These are phyloP conservation scores for Boletus rubescentipes DNA, from an alignment of 768 basidiomycete genomes.

Conservation along the genomic window DNA sequence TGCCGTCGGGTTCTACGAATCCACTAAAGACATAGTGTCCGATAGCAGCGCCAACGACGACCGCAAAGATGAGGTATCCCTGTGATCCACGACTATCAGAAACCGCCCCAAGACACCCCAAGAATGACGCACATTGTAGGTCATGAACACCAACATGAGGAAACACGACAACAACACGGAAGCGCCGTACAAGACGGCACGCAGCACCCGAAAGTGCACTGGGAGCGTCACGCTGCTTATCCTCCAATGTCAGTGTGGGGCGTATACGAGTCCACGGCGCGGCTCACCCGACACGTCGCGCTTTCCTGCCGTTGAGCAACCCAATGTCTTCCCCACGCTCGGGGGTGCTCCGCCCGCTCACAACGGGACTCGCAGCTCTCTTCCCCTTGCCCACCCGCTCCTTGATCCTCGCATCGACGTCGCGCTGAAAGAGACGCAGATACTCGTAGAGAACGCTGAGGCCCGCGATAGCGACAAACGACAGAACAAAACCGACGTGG, in stretches of 20 bases:
- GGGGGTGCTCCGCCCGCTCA: slow-evolving; percentile 42
- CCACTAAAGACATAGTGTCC: slow-evolving; percentile 80
- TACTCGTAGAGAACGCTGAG: slow-evolving; percentile 82
- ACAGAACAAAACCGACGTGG: slow-evolving; percentile 55
- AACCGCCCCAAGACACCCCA: background rate
- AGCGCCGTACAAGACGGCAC: slow-evolving; percentile 71
- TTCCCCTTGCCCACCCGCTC: slow-evolving; percentile 45
- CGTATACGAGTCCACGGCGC: too few relatives aligned
- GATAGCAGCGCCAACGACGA: slow-evolving; percentile 76
- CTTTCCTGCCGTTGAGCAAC: slow-evolving; percentile 48
- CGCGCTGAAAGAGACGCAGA: slow-evolving; percentile 60
- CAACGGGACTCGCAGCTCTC: slow-evolving; percentile 39
- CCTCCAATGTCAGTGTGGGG: background rate
- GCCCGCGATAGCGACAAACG: slow-evolving; percentile 60
- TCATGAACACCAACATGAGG: slow-evolving; percentile 97
- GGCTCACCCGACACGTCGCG: slow-evolving; percentile 44
- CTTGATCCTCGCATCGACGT: slow-evolving; percentile 60
- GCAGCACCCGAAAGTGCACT: slow-evolving; percentile 44
- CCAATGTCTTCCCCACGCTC: slow-evolving; percentile 51
- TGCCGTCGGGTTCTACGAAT: slow-evolving; percentile 62
- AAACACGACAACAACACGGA: slow-evolving; percentile 82
- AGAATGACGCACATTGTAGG: slow-evolving; percentile 74
- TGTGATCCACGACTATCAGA: slow-evolving; percentile 26
- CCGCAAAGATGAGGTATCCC: slow-evolving; percentile 85
- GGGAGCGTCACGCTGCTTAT: slow-evolving; percentile 3